phyloP scores from a whole-genome alignment of 352 stramenopile genomes.

The Phytophthora tubulina region DNA sequence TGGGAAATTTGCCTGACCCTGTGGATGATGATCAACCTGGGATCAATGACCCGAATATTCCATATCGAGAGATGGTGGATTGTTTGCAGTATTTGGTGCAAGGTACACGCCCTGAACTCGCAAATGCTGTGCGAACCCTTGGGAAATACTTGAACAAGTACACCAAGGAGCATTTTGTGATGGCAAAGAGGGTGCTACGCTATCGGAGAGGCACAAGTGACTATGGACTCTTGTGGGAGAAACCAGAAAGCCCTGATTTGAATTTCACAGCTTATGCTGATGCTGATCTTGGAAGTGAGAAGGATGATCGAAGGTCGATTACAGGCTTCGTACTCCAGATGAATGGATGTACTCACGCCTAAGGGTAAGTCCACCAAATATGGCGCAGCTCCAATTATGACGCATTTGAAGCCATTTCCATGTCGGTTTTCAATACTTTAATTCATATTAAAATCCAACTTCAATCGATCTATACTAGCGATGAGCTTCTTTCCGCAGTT shows the following conservation, averaged over 20 bases:
- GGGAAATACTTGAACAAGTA: slow-evolving; percentile 22
- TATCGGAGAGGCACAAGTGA: slow-evolving; percentile 5
- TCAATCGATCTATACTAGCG: too few relatives aligned
- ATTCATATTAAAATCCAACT: too few relatives aligned
- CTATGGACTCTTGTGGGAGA: slow-evolving; percentile 16
- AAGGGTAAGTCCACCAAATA: too few relatives aligned
- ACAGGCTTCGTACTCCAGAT: slow-evolving; percentile 17
- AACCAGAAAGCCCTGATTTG: slow-evolving; percentile 4
- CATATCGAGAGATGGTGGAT: slow-evolving; percentile 5
- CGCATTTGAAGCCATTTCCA: too few relatives aligned
- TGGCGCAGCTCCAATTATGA: too few relatives aligned
- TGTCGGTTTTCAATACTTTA: too few relatives aligned
- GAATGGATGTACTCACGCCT: slow-evolving; percentile 20
- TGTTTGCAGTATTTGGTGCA: slow-evolving; percentile 17
- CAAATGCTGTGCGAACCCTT: slow-evolving; percentile 11
- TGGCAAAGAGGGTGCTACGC: slow-evolving; percentile 13
- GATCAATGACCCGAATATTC: slow-evolving; percentile 11
- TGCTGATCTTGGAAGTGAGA: slow-evolving; percentile 21
- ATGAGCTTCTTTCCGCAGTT: too few relatives aligned
- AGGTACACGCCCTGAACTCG: slow-evolving; percentile 9
- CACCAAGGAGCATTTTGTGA: slow-evolving; percentile 15
- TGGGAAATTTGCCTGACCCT: neutral
- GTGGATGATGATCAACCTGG: slow-evolving; percentile 1
- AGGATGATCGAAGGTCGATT: slow-evolving; percentile 17
- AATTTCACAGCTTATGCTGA: slow-evolving; percentile 19